Evolutionary conservation across 2,329 filamentous ascomycete genomes (phyloP).

Genomic region (Paramyrothecium roridum): DNA sequence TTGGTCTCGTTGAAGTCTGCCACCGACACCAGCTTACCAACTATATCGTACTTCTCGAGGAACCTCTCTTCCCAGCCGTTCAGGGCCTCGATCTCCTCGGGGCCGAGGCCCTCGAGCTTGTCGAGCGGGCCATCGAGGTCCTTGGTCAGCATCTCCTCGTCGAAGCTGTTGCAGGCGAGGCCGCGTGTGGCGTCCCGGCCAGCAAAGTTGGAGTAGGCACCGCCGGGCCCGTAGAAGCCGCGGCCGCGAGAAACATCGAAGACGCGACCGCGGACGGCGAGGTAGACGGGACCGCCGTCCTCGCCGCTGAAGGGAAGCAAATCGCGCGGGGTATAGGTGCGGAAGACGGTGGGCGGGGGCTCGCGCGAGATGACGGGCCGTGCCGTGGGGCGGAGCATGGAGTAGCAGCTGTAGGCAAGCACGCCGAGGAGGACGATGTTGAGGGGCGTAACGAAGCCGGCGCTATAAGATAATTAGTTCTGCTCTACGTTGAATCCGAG

Average conservation of each 20-base stretch:
- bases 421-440: constrained; percentile 58
- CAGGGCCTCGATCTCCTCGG: constrained; percentile 78
- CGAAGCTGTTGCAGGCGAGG: constrained; percentile 87
- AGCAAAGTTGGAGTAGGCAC: constrained; percentile 94
- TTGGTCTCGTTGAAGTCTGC: constrained; percentile 28
- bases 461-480: constrained; percentile 19
- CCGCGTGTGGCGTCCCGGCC: constrained; percentile 87
- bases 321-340: constrained; percentile 70
- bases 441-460: constrained; percentile 55
- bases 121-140: constrained; percentile 83
- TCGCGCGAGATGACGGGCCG: constrained; percentile 46
- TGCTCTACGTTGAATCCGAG: no score
- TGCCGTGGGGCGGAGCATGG: constrained; percentile 47
- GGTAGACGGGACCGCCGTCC: constrained; percentile 72
- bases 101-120: constrained; percentile 65
- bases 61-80: constrained; percentile 93
- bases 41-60: constrained; percentile 89
- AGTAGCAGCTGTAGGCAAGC: constrained; percentile 57
- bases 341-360: constrained; percentile 59
- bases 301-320: constrained; percentile 84
- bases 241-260: constrained; percentile 86
- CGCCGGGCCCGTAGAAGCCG: constrained; percentile 95
- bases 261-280: constrained; percentile 86
- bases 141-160: constrained; percentile 91
- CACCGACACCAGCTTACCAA: constrained; percentile 73